These are phyloP conservation scores for Citrullus amarus DNA, from an alignment of 306 rosid species.

Conservation along the genomic window DNA sequence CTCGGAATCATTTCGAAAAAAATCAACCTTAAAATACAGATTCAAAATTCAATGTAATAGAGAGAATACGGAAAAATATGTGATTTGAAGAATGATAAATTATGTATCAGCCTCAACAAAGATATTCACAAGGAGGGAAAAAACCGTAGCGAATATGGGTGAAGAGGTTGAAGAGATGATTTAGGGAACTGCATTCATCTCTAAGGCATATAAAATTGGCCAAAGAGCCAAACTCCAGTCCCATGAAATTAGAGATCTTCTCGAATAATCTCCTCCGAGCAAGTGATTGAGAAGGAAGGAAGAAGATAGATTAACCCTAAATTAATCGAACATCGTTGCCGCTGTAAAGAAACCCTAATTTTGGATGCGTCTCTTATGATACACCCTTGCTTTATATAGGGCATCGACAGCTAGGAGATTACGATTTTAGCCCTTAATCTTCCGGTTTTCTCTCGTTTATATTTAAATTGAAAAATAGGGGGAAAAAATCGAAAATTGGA, in stretches of 20 bases:
- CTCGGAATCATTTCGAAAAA: constrained; percentile 16
- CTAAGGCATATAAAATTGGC: constrained; percentile 42
- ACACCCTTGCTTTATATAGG: neutral
- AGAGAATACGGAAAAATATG: neutral
- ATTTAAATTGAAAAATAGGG: neutral
- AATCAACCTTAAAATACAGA: neutral
- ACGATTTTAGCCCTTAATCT: neutral
- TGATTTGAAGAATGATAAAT: neutral
- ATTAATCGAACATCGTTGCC: neutral
- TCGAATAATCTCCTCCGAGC: neutral
- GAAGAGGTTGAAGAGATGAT: constrained; percentile 26
- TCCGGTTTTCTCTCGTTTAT: neutral
- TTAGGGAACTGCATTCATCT: constrained; percentile 86
- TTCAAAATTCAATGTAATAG: neutral
- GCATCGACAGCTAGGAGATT: neutral
- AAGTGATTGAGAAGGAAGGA: neutral
- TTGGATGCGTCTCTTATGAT: accelerated
- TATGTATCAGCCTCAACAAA: constrained; percentile 32
- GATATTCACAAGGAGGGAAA: constrained; percentile 11
- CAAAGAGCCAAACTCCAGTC: constrained; percentile 92
- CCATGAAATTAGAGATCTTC: constrained; percentile 11
- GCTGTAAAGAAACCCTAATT: neutral
- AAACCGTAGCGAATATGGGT: constrained; percentile 6
- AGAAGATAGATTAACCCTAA: neutral
- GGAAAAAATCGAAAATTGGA: no score